Conservation (phyloP, 2,329 filamentous ascomycete species). For the Colletotrichum sp. region DNA sequence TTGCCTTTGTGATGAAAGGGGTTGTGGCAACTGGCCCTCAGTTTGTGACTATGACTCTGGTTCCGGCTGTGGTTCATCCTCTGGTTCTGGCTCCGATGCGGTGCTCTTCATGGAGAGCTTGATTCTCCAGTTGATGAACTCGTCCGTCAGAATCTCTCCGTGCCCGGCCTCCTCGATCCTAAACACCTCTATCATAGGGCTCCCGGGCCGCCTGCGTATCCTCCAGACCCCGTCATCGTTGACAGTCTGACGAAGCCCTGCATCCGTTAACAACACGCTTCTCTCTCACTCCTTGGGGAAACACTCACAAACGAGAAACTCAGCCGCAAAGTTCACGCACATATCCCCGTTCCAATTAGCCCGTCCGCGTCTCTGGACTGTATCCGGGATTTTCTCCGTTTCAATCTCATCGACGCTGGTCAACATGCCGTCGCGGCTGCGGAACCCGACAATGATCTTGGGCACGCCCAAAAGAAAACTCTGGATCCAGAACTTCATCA, state of each 20-base stretch:
- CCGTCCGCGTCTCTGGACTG: slow-evolving; percentile 69
- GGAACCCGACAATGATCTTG: slow-evolving; percentile 89
- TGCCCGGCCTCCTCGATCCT: slow-evolving; percentile 76
- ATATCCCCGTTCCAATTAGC: slow-evolving; percentile 88
- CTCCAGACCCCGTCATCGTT: slow-evolving; percentile 81
- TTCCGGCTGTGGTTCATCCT: neutral
- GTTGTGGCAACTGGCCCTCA: fast-evolving
- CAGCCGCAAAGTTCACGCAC: slow-evolving; percentile 88
- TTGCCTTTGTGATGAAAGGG: neutral
- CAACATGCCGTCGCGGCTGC: slow-evolving; percentile 75
- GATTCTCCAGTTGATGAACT: slow-evolving; percentile 79
- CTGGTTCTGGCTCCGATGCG: slow-evolving; percentile 2
- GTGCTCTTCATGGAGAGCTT: slow-evolving; percentile 49
- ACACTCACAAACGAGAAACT: slow-evolving; percentile 76
- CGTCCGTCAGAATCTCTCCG: slow-evolving; percentile 76
- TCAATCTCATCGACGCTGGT: slow-evolving; percentile 77
- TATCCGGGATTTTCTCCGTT: slow-evolving; percentile 78
- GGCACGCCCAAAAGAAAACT: slow-evolving; percentile 93
- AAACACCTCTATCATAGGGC: slow-evolving; percentile 73
- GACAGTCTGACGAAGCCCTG: slow-evolving; percentile 68
- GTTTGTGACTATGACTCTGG: neutral
- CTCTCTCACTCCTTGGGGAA: neutral
- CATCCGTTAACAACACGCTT: neutral
- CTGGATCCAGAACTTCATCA: slow-evolving; percentile 96
- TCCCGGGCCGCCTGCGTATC: slow-evolving; percentile 70